Percentiles rank a stretch among this genome's conserved stretches.
These are phyloP conservation scores for Capronia coronata DNA, from an alignment of 2,329 filamentous ascomycete genomes.

Conservation along the genomic window DNA sequence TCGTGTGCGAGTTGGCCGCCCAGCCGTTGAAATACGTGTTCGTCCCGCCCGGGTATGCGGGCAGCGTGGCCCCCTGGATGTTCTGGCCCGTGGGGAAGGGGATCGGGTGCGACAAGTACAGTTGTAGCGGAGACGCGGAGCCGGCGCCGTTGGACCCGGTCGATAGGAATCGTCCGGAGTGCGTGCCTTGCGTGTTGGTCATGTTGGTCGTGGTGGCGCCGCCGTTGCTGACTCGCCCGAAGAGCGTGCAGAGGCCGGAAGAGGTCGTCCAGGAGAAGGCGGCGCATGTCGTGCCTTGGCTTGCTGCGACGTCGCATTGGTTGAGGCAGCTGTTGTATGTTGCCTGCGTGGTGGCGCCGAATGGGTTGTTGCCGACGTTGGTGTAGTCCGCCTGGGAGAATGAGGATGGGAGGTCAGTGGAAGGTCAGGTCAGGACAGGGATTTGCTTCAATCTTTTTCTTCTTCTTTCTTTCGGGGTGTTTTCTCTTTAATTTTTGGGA, in stretches of 20 bases:
- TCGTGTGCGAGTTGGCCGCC: slow-evolving; percentile 5
- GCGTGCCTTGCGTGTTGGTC: slow-evolving; percentile 4
- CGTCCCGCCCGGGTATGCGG: slow-evolving; percentile 8
- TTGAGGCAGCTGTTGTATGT: slow-evolving; percentile 12
- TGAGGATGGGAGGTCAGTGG: no score
- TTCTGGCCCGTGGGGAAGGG: slow-evolving; percentile 11
- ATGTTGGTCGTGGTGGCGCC: slow-evolving; percentile 7
- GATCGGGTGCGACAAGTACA: slow-evolving; percentile 9
- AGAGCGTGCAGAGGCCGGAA: slow-evolving; percentile 10
- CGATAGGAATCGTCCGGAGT: slow-evolving; percentile 11
- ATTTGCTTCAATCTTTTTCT: no score
- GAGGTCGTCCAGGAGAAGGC: slow-evolving; percentile 10
- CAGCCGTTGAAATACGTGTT: slow-evolving; percentile 14
- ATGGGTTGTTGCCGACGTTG: slow-evolving; percentile 8
- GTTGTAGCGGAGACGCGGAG: not conserved
- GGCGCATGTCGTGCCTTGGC: slow-evolving; percentile 1
- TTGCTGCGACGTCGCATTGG: slow-evolving; percentile 9
- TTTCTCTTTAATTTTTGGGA: no score
- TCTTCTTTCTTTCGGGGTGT: no score
- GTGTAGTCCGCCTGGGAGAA: slow-evolving; percentile 11
- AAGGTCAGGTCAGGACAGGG: no score
- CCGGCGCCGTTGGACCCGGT: not conserved
- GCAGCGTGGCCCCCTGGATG: not conserved
- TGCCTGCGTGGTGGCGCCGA: slow-evolving; percentile 7
- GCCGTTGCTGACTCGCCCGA: slow-evolving; percentile 8